A percentile compares a stretch with the other conserved stretches of the same genome.
Conservation (phyloP, 371 early-diverging fungal species). For the Rhizopus stolonifer region DNA sequence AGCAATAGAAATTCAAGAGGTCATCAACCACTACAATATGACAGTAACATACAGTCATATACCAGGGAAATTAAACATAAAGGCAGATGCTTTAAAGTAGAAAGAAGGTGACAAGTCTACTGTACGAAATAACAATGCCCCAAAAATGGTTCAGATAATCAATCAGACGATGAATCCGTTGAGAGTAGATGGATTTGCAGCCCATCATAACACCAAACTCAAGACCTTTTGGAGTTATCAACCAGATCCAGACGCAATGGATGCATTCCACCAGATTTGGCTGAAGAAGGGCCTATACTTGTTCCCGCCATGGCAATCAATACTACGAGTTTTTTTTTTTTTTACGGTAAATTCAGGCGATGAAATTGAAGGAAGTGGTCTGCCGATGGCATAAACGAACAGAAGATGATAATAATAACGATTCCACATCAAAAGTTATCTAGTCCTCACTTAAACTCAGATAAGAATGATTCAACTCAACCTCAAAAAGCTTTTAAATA, state of each 20-base stretch:
- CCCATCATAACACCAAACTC: conserved; percentile 8
- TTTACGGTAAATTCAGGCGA: too few relatives aligned
- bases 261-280: conserved; percentile 15
- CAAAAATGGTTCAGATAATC: conserved; percentile 2
- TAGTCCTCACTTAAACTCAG: neutral
- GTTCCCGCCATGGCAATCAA: conserved; percentile 16
- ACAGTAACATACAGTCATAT: conserved; percentile 15
- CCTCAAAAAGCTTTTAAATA: neutral
- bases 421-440: neutral
- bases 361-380: too few relatives aligned
- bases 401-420: too few relatives aligned
- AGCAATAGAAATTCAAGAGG: conserved; percentile 20
- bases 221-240: conserved; percentile 7
- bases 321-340: conserved; percentile 10
- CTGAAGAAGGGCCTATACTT: conserved; percentile 4
- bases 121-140: conserved; percentile 19
- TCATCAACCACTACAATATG: conserved; percentile 13
- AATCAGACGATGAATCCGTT: conserved; percentile 3
- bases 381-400: too few relatives aligned
- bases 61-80: conserved; percentile 6
- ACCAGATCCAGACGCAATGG: conserved; percentile 9
- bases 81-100: conserved; percentile 14
- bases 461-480: neutral
- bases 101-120: conserved; percentile 4
- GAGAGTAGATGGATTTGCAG: conserved; percentile 18